These are phyloP conservation scores for Phlebiopsis flavidoalba DNA, from an alignment of 768 basidiomycete species.

Conservation along the genomic window DNA sequence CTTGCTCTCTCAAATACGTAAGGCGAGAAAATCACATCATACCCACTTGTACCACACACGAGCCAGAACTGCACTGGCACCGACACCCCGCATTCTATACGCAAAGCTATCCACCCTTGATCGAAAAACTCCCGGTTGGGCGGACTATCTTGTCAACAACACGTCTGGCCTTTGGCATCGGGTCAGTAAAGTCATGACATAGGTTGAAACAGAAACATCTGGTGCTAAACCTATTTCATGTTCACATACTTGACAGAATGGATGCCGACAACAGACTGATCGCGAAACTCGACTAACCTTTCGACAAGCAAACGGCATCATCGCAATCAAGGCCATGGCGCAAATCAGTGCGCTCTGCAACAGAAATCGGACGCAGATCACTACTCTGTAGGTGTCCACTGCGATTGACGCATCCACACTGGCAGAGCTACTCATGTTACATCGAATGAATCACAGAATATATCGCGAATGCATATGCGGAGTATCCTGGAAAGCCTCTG, in stretches of 20 bases:
- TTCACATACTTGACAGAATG: too few relatives aligned
- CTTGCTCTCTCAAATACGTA: slow-evolving; percentile 19
- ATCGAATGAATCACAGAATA: slow-evolving; percentile 2
- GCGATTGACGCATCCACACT: neutral
- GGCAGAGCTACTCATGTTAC: neutral
- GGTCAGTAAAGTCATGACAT: neutral
- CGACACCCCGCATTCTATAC: neutral
- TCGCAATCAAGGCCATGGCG: slow-evolving; percentile 62
- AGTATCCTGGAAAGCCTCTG: slow-evolving; percentile 13
- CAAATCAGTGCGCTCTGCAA: slow-evolving; percentile 37
- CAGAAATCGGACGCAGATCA: slow-evolving; percentile 14
- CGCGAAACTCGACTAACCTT: slow-evolving; percentile 56
- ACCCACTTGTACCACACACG: too few relatives aligned
- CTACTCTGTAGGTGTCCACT: slow-evolving; percentile 21
- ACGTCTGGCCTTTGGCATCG: slow-evolving; percentile 2
- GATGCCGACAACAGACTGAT: slow-evolving; percentile 11
- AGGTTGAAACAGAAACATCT: too few relatives aligned
- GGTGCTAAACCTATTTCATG: too few relatives aligned
- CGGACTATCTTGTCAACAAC: slow-evolving; percentile 20
- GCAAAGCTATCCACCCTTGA: too few relatives aligned
- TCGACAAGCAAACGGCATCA: slow-evolving; percentile 69
- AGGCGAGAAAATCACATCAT: too few relatives aligned
- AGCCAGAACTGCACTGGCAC: too few relatives aligned
- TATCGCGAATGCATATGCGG: slow-evolving; percentile 4
- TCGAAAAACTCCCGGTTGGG: slow-evolving; percentile 21